Conservation (phyloP, 1,139 yeast genomes). For the Diutina scorzettiae region DNA sequence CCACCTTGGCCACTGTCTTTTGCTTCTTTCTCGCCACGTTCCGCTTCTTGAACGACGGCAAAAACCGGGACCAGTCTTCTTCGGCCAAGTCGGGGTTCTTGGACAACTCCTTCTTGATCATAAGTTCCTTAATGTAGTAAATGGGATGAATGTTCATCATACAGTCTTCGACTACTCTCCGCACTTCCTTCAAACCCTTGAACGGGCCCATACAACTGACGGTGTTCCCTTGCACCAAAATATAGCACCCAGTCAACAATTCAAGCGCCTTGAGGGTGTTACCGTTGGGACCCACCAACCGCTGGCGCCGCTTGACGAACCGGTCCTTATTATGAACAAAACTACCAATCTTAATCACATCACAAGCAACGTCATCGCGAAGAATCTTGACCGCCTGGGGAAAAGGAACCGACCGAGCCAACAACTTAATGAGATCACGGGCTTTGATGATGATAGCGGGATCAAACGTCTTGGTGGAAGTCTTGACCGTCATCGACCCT, state of each 20-base stretch:
- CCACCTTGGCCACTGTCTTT: slow-evolving; percentile 43
- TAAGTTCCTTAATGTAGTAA: slow-evolving; percentile 89
- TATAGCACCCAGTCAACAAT: slow-evolving; percentile 83
- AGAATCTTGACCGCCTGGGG: slow-evolving; percentile 91
- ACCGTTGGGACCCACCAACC: slow-evolving; percentile 95
- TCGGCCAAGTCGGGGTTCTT: slow-evolving; percentile 90
- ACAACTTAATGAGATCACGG: slow-evolving; percentile 81
- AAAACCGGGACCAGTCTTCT: slow-evolving; percentile 94
- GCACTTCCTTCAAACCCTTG: slow-evolving; percentile 82
- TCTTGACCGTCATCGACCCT: slow-evolving; percentile 94
- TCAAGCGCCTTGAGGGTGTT: slow-evolving; percentile 93
- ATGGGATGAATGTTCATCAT: slow-evolving; percentile 95
- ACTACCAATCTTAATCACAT: slow-evolving; percentile 89
- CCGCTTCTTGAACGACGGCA: slow-evolving; percentile 94
- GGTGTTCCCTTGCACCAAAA: slow-evolving; percentile 93
- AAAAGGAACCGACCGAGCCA: slow-evolving; percentile 94
- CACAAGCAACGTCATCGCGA: slow-evolving; percentile 91
- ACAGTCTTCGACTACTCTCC: slow-evolving; percentile 95
- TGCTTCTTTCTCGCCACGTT: slow-evolving; percentile 92
- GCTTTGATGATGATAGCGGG: slow-evolving; percentile 93
- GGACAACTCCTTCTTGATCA: slow-evolving; percentile 92
- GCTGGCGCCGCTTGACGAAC: slow-evolving; percentile 89
- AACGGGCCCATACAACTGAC: slow-evolving; percentile 96
- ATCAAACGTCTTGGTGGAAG: slow-evolving; percentile 90
- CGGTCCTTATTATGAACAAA: slow-evolving; percentile 84